Evolutionary conservation across 441 rosid genomes (phyloP), one percentile per base, ranked within the genome.

Genomic region (Gossypium gossypioides): DNA sequence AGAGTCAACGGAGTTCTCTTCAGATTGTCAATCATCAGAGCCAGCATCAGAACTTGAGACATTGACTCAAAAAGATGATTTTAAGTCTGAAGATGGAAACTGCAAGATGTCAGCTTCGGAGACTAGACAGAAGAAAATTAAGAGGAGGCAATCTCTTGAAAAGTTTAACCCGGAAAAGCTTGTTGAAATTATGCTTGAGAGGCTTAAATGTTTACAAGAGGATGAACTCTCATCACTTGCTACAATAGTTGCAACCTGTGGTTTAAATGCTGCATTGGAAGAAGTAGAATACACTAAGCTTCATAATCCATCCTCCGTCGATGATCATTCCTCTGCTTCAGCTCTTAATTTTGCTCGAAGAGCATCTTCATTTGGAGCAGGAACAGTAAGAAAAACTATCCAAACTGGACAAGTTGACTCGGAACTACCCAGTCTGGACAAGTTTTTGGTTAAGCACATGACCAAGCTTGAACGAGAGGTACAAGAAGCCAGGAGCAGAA

Each of bases 201-300:
- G 99, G 87, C 96, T 92, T 73, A 83, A 78, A 74, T 74, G 84
- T 71, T 85, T 94, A 83, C 90, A 89, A 56, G 96, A 94, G 80
- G 88, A 85, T 70, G 97, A 92, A 69, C 97, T 94, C 77, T 91
- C 97, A 79, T 90, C 93, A 51, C 87, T 94, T 74, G 97, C 93
- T 64, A 86, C 96, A 25, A 88, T 89, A 69, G 87, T 94, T 74
- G 99, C 99, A 51, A 92, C 97, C 21, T 83, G 97, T 80, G 99
- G 97, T 76, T 82, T 94, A 80, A 91, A 79, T 86, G 94, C 91
- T 74, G 93, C 90, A 42, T 83, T 94, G 74, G 94, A 93, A 77
- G 89, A 89, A 87, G 85, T 71, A 57, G 88, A 83, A 74, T 74
- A 73, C 69, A 54, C 40, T 25, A 87, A 81, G 75, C 63, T 72